Evolutionary conservation across 139 green algal genomes (phyloP).

Genomic region (Bryopsis sp.): DNA sequence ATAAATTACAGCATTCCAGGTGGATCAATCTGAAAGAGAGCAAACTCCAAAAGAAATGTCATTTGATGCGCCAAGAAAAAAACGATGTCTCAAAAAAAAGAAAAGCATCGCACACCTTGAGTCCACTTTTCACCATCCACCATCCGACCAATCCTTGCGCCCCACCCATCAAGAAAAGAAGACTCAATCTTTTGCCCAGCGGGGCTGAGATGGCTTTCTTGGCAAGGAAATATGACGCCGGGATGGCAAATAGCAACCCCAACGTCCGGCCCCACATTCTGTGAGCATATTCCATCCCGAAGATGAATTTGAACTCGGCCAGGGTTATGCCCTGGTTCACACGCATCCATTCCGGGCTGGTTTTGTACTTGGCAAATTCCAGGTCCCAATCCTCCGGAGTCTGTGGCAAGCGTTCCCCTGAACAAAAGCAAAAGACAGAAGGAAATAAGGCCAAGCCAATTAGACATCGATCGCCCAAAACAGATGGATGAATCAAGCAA

Average conservation of each 20-base stretch:
- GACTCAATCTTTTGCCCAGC: constrained; percentile 62
- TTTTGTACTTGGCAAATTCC: constrained; percentile 90
- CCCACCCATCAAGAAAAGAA: constrained; percentile 85
- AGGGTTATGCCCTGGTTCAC: constrained; percentile 84
- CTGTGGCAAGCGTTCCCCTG: constrained; percentile 48
- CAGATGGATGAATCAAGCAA: constrained; percentile 7
- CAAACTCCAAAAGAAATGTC: constrained; percentile 5
- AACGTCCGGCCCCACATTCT: constrained; percentile 75
- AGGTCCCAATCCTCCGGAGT: constrained; percentile 66
- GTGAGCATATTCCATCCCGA: constrained; percentile 97
- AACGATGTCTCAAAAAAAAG: constrained; percentile 2
- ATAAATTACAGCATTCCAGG: too few species aligned
- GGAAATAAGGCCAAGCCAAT: too few species aligned
- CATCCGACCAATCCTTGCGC: constrained; percentile 93
- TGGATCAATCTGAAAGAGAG: too few species aligned
- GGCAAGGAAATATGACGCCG: constrained; percentile 68
- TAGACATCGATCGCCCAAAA: neutral
- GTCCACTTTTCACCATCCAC: constrained; percentile 95
- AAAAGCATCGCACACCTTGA: constrained; percentile 41
- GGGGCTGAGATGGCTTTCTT: constrained; percentile 54
- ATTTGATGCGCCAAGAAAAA: neutral
- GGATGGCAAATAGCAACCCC: constrained; percentile 72
- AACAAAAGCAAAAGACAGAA: neutral
- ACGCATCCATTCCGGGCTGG: constrained; percentile 78
- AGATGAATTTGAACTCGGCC: constrained; percentile 99